Base-by-base conservation (phyloP, 805 yeast species). In the Vanderwaltozyma polyspora region DNA sequence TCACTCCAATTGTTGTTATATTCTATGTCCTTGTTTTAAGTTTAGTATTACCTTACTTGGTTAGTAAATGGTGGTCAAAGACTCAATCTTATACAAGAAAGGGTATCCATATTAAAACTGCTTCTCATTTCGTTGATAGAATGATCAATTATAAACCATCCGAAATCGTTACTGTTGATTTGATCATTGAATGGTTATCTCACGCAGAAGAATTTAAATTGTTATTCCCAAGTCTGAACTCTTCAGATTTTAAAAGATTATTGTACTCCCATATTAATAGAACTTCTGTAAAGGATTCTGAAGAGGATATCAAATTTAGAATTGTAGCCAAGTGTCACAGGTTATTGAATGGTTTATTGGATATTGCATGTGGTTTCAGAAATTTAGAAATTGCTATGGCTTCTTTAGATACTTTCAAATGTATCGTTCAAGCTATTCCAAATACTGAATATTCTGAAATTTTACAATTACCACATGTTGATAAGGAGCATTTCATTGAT, bases 61-160 rank as follows among this genome's bases (percentile, higher is more conserved):
- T 93, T 21, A 81, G 85, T 27, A 64, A 66, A 19, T 89, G 96
- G 95, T 91, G 99, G 99, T 65, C 66, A 30, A 76, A 74, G 35
- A 84, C 85, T 34, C 81, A 79, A 53, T 64, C 79, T 3, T 76
- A 74, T 51, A 91, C 95, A 19, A 82, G 78, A 46, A 75, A 74
- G 45, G 95, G 95, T 4, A 66, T 91, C 39, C 83, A 82, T 44
- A 76, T 80, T 32, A 72, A 74, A 19, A 81, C 97, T n/a, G 95
- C 98, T 5, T 72, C 82, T 3, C 53, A 64, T 36, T 83, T 81
- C 51, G 76, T 83, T 30, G 79, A 81, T 46, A 68, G 71, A 42
- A 59, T 85, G 51, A 70, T 84, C 40, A 87, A 85, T 59, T 71
- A 70, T 52, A 76, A 75, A 51, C 89, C 91, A 9, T 72, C 82